Conservation (phyloP, 2,329 filamentous ascomycete species). For the Gremmenia infestans region DNA sequence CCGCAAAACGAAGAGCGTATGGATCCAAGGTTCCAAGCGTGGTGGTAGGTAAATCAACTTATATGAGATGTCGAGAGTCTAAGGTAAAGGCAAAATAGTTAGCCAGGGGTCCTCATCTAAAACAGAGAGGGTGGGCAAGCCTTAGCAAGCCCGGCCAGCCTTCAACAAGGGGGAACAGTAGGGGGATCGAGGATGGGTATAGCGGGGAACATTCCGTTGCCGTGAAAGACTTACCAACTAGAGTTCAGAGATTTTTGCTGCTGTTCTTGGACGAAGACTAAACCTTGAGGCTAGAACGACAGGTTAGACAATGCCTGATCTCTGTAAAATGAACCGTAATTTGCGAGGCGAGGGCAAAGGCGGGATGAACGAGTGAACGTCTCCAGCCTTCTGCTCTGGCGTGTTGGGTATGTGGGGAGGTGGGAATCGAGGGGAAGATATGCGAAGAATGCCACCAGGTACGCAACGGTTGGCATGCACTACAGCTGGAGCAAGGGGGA, state of each 20-base stretch:
- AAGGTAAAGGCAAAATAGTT: conserved; percentile 9
- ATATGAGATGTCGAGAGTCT: conserved; percentile 15
- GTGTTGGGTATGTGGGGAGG: conserved; percentile 12
- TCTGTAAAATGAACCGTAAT: conserved; percentile 14
- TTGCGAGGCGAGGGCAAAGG: conserved; percentile 24
- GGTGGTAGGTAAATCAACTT: conserved; percentile 22
- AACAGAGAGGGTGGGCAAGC: conserved; percentile 3
- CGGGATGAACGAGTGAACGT: conserved; percentile 35
- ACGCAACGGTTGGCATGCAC: conserved; percentile 31
- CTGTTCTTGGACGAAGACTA: conserved; percentile 8
- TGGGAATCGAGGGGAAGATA: conserved; percentile 14
- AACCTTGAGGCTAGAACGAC: conserved; percentile 17
- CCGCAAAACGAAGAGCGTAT: conserved; percentile 12
- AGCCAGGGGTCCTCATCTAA: conserved; percentile 5
- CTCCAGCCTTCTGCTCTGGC: conserved; percentile 28
- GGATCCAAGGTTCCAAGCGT: conserved; percentile 20
- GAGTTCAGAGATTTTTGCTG: conserved; percentile 12
- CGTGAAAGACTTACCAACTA: conserved; percentile 14
- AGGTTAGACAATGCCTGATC: conserved; percentile 14
- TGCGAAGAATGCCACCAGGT: conserved; percentile 27
- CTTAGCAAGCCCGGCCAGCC: not conserved
- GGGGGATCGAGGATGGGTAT: not conserved
- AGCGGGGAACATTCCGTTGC: conserved; percentile 16
- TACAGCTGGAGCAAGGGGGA: conserved; percentile 26
- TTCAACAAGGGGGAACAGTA: not conserved